Evolutionary conservation across 106 monocot species (phyloP).

Genomic region (Apostasia shenzhenica): DNA sequence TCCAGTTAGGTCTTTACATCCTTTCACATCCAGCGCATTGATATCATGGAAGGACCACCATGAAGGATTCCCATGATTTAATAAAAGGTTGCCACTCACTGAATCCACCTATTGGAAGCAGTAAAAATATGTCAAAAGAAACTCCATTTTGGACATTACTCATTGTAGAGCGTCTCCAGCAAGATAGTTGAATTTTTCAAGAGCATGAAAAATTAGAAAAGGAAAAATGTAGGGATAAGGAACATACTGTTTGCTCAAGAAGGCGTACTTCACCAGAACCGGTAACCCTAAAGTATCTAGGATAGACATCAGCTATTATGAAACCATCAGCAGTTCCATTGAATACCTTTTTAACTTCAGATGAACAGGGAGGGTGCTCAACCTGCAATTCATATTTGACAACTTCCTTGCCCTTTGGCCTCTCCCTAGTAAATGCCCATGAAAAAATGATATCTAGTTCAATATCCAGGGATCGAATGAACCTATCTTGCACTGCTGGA

Average conservation of each 20-base stretch:
- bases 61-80: conserved; percentile 54
- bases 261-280: conserved; percentile 88
- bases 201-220: no score
- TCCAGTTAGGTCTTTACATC: conserved; percentile 54
- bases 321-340: conserved; percentile 58
- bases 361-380: conserved; percentile 16
- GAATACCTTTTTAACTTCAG: conserved; percentile 47
- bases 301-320: conserved; percentile 56
- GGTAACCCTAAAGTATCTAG: conserved; percentile 75
- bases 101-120: conserved; percentile 7
- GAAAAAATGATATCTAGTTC: conserved; percentile 48
- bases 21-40: conserved; percentile 36
- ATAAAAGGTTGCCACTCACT: conserved; percentile 43
- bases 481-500: conserved; percentile 47
- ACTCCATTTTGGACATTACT: no score
- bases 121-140: no score
- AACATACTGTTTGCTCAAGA: conserved; percentile 61
- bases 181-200: no score
- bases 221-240: neutral
- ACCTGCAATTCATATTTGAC: conserved; percentile 70
- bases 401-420: conserved; percentile 90
- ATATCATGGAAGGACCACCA: conserved; percentile 90
- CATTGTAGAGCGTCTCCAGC: no score
- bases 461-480: conserved; percentile 35
- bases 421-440: conserved; percentile 80